Evolutionary conservation across 805 yeast genomes (phyloP), one percentile per base, ranked within the genome.

Genomic region (Nakazawaea siamensis): DNA sequence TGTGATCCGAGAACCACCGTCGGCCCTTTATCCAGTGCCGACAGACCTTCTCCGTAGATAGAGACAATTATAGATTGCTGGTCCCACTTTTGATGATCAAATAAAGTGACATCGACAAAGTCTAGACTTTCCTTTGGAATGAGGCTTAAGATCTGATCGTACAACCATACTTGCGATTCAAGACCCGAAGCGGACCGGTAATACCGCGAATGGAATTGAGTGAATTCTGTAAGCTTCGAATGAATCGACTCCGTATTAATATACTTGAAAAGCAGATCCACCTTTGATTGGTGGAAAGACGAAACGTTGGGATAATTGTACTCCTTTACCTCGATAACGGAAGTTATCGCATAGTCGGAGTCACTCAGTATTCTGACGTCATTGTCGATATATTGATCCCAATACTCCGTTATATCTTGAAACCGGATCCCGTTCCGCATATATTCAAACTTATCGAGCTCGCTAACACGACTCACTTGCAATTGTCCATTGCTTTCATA

Each of bases 1-100:
- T 90, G 97, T 18, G 94, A 82, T 1, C 96, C 96, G 26, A 90
- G 70, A 12, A 90, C 76, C 1, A 90, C 78, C 4, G 66, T 57
- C 21, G 57, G 53, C 4, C 62, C 66, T 29, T 48, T 18, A 40
- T 46, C 11, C 40, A 31, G 14, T 17, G 14, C 29, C 8, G 8
- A 21, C 24, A 58, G 43, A 30, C 55, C 39, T 13, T 40, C 43
- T 14, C 87, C 86, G 5, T 68, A 66, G 29, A 88, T 65, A 12
- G 68, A 62, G 8, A 83, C 84, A 34, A 88, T 68, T 3, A 85
- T 62, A 3, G 92, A 80, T 49, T 70, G 78, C 57, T 88, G 97
- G 43, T 62, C 65, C 95, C 95, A 88, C 2, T 59, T 66, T 3
- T 64, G 48, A 53, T 88, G 96, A 18, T 68, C 57, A 41, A 83